Evolutionary conservation across 345 rosid species (phyloP), one percentile per base, ranked within the genome.

Genomic region (Aquilaria malaccensis): DNA sequence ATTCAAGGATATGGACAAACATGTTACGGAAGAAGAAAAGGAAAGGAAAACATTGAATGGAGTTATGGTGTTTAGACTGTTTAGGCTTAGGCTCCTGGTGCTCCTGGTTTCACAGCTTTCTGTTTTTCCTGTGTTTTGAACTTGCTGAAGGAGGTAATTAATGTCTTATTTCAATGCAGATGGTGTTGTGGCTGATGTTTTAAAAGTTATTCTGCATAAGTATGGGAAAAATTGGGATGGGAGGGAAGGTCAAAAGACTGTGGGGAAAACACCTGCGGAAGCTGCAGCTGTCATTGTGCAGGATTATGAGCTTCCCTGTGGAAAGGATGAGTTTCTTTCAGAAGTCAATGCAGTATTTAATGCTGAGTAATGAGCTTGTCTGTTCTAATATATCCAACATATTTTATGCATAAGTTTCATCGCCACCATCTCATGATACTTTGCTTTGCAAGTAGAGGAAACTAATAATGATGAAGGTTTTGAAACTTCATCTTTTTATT

Each of bases 201-300:
- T 89, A 70, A 89, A 79, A 72, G 78, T 69, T 13, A 74, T 66
- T 68, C 58, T 93, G 74, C 72, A 69, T 53, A 93, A 80, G 72
- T 87, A 82, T 72, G 97, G 97, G 56, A 93, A 89, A 54, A 73
- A 85, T 49, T 93, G 98, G 98, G 98, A 93, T 68, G 97, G 96
- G 45, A 89, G 97, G 76, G 95, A 93, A 77, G 72, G 73, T 30
- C 77, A 56, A 37, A 80, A 72, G 54, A 73, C 80, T 41, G 77
- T 79, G 33, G 97, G 98, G 12, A 81, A 79, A 64, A 87, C 94
- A 45, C 92, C 91, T 14, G 51, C 69, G 45, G 98, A 89, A 70
- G 91, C 91, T 66, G 89, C 98, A 43, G 78, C 80, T 58, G 83
- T 79, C 37, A 67, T 89, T 61, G 94, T 93, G 62, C 80, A 87